These are phyloP conservation scores for Vigna radiata DNA, from an alignment of 306 rosid genomes.

Conservation along the genomic window DNA sequence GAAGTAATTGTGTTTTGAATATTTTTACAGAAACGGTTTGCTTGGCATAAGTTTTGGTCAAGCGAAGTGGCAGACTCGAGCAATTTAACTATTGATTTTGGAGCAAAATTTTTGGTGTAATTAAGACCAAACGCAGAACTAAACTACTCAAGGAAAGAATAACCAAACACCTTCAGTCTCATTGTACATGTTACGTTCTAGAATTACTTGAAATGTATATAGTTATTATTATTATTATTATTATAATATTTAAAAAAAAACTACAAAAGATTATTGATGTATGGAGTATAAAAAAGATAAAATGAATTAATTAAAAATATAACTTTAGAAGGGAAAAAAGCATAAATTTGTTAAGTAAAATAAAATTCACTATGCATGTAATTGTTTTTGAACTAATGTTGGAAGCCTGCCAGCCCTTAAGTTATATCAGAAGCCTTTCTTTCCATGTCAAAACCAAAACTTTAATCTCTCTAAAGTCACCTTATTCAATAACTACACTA, in stretches of 20 bases:
- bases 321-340: not conserved
- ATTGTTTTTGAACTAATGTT: not conserved
- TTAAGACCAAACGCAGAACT: too few relatives aligned
- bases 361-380: not conserved
- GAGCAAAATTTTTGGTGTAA: too few relatives aligned
- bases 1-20: not conserved
- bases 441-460: not conserved
- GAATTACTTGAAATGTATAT: too few relatives aligned
- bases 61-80: not conserved
- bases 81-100: too few relatives aligned
- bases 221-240: too few relatives aligned
- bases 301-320: not conserved
- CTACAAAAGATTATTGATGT: too few relatives aligned
- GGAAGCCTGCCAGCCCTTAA: not conserved
- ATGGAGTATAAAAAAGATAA: not conserved
- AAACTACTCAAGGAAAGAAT: too few relatives aligned
- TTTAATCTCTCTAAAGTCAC: not conserved
- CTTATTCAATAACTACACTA: not conserved
- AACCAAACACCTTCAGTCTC: too few relatives aligned
- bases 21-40: not conserved
- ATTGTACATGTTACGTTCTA: too few relatives aligned
- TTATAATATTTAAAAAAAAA: too few relatives aligned
- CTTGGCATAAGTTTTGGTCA: not conserved
- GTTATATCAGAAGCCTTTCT: not conserved
- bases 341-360: not conserved